Base-by-base conservation (phyloP, 495 filamentous ascomycete species). In the Neurospora sp. region DNA sequence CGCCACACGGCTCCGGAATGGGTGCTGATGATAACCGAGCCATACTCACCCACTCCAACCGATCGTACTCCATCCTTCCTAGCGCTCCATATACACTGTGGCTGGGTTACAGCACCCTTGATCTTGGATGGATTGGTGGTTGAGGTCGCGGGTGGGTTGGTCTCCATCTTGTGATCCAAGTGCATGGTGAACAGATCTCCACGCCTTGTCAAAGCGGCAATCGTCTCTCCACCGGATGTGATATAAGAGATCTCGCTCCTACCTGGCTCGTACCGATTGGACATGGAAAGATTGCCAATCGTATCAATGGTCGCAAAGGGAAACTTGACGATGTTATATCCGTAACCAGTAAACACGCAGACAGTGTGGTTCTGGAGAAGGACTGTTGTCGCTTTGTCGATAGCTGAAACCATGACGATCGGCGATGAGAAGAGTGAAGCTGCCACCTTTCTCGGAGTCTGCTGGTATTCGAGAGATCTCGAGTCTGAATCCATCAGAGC, bases 401-500 rank as follows among this genome's bases (percentile, higher is more conserved):
- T 97, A 14, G 96, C 96, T 4, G 93, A 90, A 0, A 96, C 91
- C 81, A 90, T 91, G 42, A 85, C 83, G 71, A 98, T 96, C 0
- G 90, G 84, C 8, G 88, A 89, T 16, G 89, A 90, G 76, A 98
- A 94, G 0, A 97, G 85, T 3, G 93, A 94, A 0, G 92, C 93
- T 1, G 93, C 93, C 39, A 98, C 94, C 74, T 91, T 94, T 47
- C 95, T 88, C 14, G 96, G 96, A 1, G 87, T 91, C 14, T 86
- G 85, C 79, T 99, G 96, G 20, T 89, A 83, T 72, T 94, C 92
- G 18, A 97, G 88, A 0, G 94, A 97, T 22, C 93, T 90, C 45
- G 96, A 94, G 81, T 98, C 95, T 14, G 96, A 94, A 78, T 97
- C 96, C 77, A 98, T 91, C 59, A 99, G 84, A 4, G 96, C 96